Evolutionary conservation across 2,329 filamentous ascomycete species (phyloP).

Genomic region (Aspergillus intermedius): DNA sequence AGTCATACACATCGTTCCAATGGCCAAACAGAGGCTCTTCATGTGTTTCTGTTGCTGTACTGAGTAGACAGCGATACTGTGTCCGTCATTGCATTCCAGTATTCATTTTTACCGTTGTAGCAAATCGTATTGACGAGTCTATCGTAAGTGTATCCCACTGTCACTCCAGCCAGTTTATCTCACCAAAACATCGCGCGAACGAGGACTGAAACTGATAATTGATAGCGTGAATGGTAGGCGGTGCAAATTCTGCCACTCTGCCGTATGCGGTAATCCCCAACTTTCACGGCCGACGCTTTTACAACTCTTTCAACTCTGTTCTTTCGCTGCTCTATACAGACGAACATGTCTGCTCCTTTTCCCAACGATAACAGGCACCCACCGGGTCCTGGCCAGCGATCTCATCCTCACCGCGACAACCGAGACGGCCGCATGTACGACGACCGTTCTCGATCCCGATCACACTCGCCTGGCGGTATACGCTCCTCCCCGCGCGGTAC

Average conservation of each 20-base stretch:
- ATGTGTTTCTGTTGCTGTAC: no score
- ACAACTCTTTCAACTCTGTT: conserved; percentile 1
- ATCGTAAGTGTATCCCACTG: no score
- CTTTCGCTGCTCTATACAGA: conserved; percentile 6
- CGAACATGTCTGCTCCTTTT: conserved; percentile 23
- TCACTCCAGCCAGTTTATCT: no score
- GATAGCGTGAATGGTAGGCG: conserved; percentile 5
- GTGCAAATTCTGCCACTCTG: conserved; percentile 13
- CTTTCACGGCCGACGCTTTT: background rate
- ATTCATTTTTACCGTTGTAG: no score
- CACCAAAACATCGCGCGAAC: no score
- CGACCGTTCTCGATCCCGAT: conserved; percentile 36
- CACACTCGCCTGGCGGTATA: conserved; percentile 40
- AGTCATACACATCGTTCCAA: no score
- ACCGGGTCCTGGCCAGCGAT: conserved; percentile 16
- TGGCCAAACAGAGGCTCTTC: no score
- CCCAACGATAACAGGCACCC: conserved; percentile 22
- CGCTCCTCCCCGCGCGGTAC: conserved; percentile 42
- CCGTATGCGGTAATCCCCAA: background rate
- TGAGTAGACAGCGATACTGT: no score
- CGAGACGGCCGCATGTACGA: conserved; percentile 43
- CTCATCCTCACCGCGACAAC: conserved; percentile 26
- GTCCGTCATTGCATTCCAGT: no score
- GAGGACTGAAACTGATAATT: background rate
- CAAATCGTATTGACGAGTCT: no score